A percentile compares a stretch with the other conserved stretches of the same genome.
phyloP scores from a whole-genome alignment of 352 stramenopile genomes.

The Blastocystis sp. region DNA sequence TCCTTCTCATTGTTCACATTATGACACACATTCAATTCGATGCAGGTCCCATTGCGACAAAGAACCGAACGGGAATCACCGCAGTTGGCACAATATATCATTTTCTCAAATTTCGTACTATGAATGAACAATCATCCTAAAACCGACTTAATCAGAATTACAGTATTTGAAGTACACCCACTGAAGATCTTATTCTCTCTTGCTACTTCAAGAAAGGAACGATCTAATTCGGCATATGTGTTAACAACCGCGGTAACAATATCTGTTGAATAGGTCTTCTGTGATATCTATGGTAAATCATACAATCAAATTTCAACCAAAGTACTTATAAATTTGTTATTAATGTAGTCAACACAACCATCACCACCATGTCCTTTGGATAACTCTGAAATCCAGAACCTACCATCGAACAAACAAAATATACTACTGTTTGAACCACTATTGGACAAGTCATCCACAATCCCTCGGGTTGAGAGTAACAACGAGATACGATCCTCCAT shows the following conservation, averaged over 20 bases:
- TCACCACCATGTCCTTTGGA: constrained; percentile 13
- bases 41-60: constrained; percentile 44
- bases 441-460: not conserved
- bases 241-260: constrained; percentile 34
- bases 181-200: constrained; percentile 31
- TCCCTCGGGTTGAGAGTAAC: constrained; percentile 1
- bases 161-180: constrained; percentile 48
- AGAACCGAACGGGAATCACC: constrained; percentile 29
- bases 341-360: constrained; percentile 50
- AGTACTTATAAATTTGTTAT: constrained; percentile 49
- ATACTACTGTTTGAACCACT: constrained; percentile 4
- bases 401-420: constrained; percentile 55
- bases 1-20: constrained; percentile 44
- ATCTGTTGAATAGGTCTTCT: constrained; percentile 31
- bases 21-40: constrained; percentile 46
- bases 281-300: not conserved
- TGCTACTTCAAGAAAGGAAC: constrained; percentile 41
- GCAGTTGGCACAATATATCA: constrained; percentile 58
- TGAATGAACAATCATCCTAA: not conserved
- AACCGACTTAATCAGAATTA: constrained; percentile 48
- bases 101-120: constrained; percentile 59
- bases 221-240: constrained; percentile 30
- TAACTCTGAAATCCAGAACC: not conserved
- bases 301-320: not conserved
- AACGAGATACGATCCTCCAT: constrained; percentile 55